Evolutionary conservation across 495 filamentous ascomycete species (phyloP), one percentile per base, ranked within the genome.

Genomic region (Evernia prunastri): DNA sequence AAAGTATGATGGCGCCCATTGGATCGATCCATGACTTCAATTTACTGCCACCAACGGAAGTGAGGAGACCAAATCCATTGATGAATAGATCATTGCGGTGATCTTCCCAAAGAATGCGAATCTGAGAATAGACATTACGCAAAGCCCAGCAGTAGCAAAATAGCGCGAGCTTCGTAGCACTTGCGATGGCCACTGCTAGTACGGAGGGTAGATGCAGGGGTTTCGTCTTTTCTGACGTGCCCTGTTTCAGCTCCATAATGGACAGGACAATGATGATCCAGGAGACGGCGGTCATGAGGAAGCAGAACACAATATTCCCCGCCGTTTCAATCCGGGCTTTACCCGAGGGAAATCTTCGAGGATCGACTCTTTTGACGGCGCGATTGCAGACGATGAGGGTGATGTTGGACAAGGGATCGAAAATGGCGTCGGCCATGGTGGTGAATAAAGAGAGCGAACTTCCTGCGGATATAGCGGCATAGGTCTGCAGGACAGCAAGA

Each of bases 231-330:
- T 65, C 70, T 17, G 75, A 70, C 31, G 67, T 72, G 27, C 72
- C 72, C 12, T 77, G 76, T 56, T 78, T 75, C 23, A 98, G 78
- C 42, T 95, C 87, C 29, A 86, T 81, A 35, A 84, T 78, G 0
- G 91, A 91, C 73, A 96, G 87, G 49, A 93, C 91, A 65, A 98
- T 91, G 29, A 98, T 81, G 73, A 97, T 89, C 67, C 90, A 80
- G 4, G 92, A 96, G 23, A 98, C 93, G 54, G 90, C 79, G 56
- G 84, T 89, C 94, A 98, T 98, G 69, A 98, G 81, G 77, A 95
- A 96, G 77, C 93, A 96, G 80, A 98, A 98, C 66, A 87, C 85
- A 68, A 98, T 97, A 71, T 97, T 98, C 54, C 94, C 94, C 1
- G 91, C 90, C 8, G 92, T 97, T 75, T 98, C 94, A 59, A 98